Evolutionary conservation across 306 rosid species (phyloP).

Genomic region (Arachis stenosperma): DNA sequence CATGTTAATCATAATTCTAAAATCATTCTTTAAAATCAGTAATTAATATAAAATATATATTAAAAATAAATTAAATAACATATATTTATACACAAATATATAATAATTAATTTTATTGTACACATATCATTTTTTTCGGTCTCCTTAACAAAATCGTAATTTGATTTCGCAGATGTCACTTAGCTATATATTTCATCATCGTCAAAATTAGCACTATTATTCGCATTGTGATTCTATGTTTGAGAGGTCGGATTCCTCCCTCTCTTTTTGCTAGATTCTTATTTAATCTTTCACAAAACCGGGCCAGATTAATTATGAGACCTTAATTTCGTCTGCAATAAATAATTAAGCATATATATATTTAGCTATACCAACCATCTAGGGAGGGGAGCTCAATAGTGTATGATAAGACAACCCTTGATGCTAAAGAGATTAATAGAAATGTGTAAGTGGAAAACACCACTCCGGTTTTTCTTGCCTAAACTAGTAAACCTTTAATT

Average conservation of each 20-base stretch:
- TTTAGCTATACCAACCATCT: not conserved
- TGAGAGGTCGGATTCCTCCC: not conserved
- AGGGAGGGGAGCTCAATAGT: conserved; percentile 8
- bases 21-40: no score
- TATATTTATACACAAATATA: no score
- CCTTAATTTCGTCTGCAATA: not conserved
- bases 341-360: not conserved
- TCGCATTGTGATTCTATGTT: not conserved
- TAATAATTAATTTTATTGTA: no score
- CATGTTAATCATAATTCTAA: no score
- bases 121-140: no score
- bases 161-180: no score
- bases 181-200: no score
- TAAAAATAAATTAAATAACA: no score
- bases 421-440: not conserved
- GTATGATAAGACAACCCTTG: not conserved
- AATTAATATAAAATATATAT: no score
- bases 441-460: conserved; percentile 52
- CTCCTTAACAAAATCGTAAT: no score
- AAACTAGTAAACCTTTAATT: not conserved
- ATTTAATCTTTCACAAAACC: not conserved
- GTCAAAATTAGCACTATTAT: not conserved
- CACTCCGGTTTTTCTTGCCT: conserved; percentile 74
- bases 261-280: not conserved
- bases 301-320: not conserved